Base-by-base conservation (phyloP, 2,329 filamentous ascomycete genomes). In the Mycosphaerelloides madeirae region DNA sequence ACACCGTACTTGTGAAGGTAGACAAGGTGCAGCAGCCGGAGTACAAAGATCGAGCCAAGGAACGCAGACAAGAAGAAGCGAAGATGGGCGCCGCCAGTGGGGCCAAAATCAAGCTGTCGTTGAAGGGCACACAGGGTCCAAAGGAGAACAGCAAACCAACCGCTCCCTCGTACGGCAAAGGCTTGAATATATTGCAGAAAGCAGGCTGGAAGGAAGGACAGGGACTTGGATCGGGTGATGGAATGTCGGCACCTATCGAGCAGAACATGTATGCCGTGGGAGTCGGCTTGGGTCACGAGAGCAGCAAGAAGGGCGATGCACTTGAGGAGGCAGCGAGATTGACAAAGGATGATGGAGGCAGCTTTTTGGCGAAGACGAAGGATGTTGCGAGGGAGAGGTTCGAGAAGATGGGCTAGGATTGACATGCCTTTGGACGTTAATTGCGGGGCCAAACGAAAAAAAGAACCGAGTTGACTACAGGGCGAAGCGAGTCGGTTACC, bases 161-260 rank as follows among this genome's bases (percentile, higher is more conserved):
- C 1, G 46, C 61, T 6, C 63, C 68, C 25, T 65, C 72, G 6
- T 61, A 48, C 31, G 55, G 55, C 29, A 56, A 49, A 31, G 53
- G 53, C 20, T 38, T 43, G 29, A 40, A 37, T 12, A 73, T 87
- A 59, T 70, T 87, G 31, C 79, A 80, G 31, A 87, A 86, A 69
- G 84, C 85, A 79, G 84, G 84, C 19, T 87, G 83, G 83, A 79
- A 70, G 16, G 70, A 74, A 1, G 83, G 84, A 7, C 72, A 76
- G 44, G 83, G 84, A 0, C 69, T 87, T 3, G 84, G 84, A 2
- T 80, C 77, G 0, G 80, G 79, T 19, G 45, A 43, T 25, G 84
- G 84, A 0, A 73, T 78, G 33, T 84, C 78, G 0, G 77, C 82
- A 39, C 80, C 79, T 3, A 78, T 87, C 42, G 74, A 76, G 22